Conservation (phyloP, 768 basidiomycete species). For the Agrocybe praecox region DNA sequence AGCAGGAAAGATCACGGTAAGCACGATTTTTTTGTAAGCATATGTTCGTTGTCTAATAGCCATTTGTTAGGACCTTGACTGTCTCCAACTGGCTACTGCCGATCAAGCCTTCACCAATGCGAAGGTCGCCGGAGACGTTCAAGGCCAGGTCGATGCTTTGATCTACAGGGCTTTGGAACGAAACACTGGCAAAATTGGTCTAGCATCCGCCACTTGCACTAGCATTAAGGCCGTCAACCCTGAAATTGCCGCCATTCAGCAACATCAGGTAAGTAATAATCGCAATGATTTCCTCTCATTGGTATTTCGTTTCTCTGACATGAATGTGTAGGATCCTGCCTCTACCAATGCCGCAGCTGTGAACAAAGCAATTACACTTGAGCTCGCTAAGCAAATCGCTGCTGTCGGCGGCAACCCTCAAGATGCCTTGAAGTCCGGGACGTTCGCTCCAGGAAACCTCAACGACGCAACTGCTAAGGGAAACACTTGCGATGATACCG, state of each 20-base stretch:
- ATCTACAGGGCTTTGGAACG: constrained; percentile 69
- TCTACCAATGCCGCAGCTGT: constrained; percentile 54
- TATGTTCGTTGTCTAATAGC: neutral
- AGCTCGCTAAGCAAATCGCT: constrained; percentile 65
- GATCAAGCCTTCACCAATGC: constrained; percentile 77
- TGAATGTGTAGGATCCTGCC: constrained; percentile 54
- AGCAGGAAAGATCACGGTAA: constrained; percentile 54
- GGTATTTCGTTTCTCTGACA: constrained; percentile 1
- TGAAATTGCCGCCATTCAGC: constrained; percentile 65
- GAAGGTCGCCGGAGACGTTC: constrained; percentile 59
- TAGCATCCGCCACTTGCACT: constrained; percentile 48
- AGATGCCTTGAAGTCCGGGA: constrained; percentile 60
- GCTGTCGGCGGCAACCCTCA: constrained; percentile 63
- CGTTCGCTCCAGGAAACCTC: constrained; percentile 58
- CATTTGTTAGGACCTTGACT: constrained; percentile 49
- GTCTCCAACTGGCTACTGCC: constrained; percentile 66
- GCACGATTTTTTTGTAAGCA: constrained; percentile 12
- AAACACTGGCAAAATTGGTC: constrained; percentile 61
- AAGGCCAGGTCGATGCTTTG: constrained; percentile 58
- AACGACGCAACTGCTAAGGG: constrained; percentile 56
- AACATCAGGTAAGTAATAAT: constrained; percentile 48
- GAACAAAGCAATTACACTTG: constrained; percentile 67
- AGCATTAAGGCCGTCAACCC: constrained; percentile 59
- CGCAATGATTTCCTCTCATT: neutral
- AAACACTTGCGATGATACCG: constrained; percentile 53